Base-by-base conservation (phyloP, 768 basidiomycete species). In the Candolleomyces aberdarensis region DNA sequence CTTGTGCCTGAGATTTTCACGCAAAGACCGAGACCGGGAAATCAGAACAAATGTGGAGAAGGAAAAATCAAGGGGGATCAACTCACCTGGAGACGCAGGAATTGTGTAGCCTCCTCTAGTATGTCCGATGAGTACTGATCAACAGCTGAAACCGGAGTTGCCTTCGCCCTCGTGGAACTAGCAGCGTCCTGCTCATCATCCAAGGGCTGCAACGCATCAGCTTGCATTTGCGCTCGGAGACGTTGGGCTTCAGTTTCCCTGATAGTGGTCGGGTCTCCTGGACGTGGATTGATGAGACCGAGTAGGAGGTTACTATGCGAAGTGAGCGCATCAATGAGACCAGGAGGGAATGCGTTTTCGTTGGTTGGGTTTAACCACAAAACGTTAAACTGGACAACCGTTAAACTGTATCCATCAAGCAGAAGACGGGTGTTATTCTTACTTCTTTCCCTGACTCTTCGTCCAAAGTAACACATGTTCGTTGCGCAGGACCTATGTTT, bases 361-460 rank as follows among this genome's bases (percentile, higher is more conserved):
- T 86, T 80, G 58, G 78, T 76, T 2, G 91, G 86, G 68, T 93
- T 84, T 57, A 95, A 78, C 85, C 88, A 92, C 29, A 92, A 76
- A 36, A 89, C 83, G 67, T 94, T 92, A 73, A 93, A 92, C 93
- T 95, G 66, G 48, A 64, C 55, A 29, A 22, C 55, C 56, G 52
- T 19, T 56, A 29, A 17, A 57, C 7, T 64, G 29, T 22, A 31
- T 39, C 32, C 55, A 8, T 39, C 15, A 19, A 32, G 41, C 47
- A 29, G 36, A 36, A 29, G 32, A 56, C 52, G 22, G 58, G 53
- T 32, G 29, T 46, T 29, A 60, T 64, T 74, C 87, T 64, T 61
- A 89, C 89, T 75, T 82, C 72, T 66, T 85, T 85, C 48, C 85
- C 89, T 11, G 81, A 79, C 67, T 84, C 82, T 70, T 92, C 92